Evolutionary conservation across 176 grass and related monocot genomes (phyloP).

Genomic region (Ensete glaucum): DNA sequence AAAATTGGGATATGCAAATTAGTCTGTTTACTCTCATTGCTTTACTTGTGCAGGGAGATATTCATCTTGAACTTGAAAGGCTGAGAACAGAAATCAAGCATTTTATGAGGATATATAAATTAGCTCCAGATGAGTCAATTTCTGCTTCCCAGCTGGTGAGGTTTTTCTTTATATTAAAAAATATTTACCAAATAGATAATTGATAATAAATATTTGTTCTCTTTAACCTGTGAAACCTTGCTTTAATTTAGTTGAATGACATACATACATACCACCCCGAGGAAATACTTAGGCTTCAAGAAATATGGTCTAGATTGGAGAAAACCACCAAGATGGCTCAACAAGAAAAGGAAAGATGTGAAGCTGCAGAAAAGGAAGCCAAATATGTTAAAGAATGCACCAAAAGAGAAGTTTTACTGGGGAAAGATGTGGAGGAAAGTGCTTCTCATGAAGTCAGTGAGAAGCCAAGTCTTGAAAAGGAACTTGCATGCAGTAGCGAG

Average conservation of each 20-base stretch:
- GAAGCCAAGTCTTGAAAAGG: slow-evolving; percentile 13
- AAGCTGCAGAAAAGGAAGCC: too few relatives aligned
- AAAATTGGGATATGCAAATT: not conserved
- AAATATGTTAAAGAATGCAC: slow-evolving; percentile 12
- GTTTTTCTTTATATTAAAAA: not conserved
- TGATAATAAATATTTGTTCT: not conserved
- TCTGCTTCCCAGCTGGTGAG: slow-evolving; percentile 32
- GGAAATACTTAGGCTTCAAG: slow-evolving; percentile 44
- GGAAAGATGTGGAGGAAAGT: slow-evolving; percentile 22
- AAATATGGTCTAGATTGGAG: slow-evolving; percentile 28
- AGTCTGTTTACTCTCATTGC: not conserved
- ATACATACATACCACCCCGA: slow-evolving; percentile 33
- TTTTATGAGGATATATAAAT: slow-evolving; percentile 25
- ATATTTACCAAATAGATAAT: not conserved
- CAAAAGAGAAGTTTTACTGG: not conserved
- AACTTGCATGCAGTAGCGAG: not conserved
- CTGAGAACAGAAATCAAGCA: slow-evolving; percentile 36
- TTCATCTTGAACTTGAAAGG: slow-evolving; percentile 47
- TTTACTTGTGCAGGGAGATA: slow-evolving; percentile 32
- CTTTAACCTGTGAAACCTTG: slow-evolving; percentile 14
- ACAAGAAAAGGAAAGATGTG: slow-evolving; percentile 23
- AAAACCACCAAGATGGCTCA: slow-evolving; percentile 20
- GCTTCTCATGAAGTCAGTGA: slow-evolving; percentile 28
- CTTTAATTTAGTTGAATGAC: slow-evolving; percentile 23
- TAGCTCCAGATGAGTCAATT: slow-evolving; percentile 30